These are phyloP conservation scores for Sarcodon sp. DNA, from an alignment of 768 basidiomycete genomes.

Conservation along the genomic window DNA sequence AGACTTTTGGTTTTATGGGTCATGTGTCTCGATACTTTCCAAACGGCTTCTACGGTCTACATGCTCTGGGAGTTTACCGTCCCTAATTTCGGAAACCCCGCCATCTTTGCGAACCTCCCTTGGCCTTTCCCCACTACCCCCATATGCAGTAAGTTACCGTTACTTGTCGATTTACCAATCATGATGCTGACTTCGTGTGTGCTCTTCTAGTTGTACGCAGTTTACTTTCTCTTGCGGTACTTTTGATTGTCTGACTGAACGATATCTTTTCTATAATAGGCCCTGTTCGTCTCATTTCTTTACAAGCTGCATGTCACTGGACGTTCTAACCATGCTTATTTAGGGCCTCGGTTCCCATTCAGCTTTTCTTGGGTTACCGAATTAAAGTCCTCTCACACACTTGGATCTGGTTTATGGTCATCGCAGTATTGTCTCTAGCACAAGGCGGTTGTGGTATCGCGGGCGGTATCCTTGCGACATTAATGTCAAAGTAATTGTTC, in stretches of 20 bases:
- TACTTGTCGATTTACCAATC: not conserved
- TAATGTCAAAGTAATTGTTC: not conserved
- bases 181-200: not conserved
- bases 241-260: not conserved
- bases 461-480: not conserved
- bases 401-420: not conserved
- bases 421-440: not conserved
- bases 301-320: not conserved
- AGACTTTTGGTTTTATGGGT: slow-evolving; percentile 5
- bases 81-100: not conserved
- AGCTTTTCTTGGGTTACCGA: not conserved
- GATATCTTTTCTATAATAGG: not conserved
- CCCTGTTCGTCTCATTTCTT: not conserved
- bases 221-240: not conserved
- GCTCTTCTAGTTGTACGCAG: not conserved
- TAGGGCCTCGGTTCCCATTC: not conserved
- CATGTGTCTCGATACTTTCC: not conserved
- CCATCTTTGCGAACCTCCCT: not conserved
- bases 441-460: not conserved
- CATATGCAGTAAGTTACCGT: not conserved
- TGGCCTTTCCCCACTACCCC: not conserved
- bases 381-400: not conserved
- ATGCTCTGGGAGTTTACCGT: not conserved
- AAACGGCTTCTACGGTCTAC: not conserved
- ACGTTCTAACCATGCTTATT: not conserved